These are phyloP conservation scores for Ophiostoma sp. DNA, from an alignment of 2,329 filamentous ascomycete species.

Conservation along the genomic window DNA sequence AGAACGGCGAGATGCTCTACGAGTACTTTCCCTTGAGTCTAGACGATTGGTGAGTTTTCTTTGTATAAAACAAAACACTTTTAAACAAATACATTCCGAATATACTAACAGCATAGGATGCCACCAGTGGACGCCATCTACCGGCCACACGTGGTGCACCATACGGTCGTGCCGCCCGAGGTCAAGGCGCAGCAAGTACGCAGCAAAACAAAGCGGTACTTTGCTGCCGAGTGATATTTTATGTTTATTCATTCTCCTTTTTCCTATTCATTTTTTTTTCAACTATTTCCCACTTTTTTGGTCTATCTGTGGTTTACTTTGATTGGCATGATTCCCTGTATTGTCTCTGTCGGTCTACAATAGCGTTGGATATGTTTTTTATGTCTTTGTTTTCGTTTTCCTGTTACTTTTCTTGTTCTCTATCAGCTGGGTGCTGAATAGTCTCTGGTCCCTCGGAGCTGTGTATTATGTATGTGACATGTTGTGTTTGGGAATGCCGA, in stretches of 20 bases:
- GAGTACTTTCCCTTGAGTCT: slow-evolving; percentile 91
- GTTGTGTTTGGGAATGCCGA: neutral
- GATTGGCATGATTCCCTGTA: slow-evolving; percentile 5
- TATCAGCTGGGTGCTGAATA: neutral
- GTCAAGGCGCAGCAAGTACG: slow-evolving; percentile 63
- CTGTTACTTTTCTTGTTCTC: neutral
- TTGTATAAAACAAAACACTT: neutral
- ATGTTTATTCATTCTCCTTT: neutral
- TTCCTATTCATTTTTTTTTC: neutral
- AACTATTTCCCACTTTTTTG: too few relatives aligned
- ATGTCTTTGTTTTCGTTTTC: neutral
- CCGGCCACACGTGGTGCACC: slow-evolving; percentile 87
- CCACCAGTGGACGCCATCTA: slow-evolving; percentile 86
- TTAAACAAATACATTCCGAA: too few relatives aligned
- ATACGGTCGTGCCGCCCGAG: slow-evolving; percentile 66
- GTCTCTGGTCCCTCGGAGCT: neutral
- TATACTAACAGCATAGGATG: slow-evolving; percentile 50
- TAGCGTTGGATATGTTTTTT: slow-evolving; percentile 3
- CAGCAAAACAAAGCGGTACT: slow-evolving; percentile 66
- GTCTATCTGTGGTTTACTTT: neutral
- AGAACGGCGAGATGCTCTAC: slow-evolving; percentile 79
- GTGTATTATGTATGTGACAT: slow-evolving; percentile 1
- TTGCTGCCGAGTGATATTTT: slow-evolving; percentile 55
- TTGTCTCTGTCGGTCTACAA: slow-evolving; percentile 2
- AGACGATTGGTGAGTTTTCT: slow-evolving; percentile 65